Evolutionary conservation across 2,329 filamentous ascomycete genomes (phyloP).

Genomic region (Gnomoniopsis smithogilvyi): DNA sequence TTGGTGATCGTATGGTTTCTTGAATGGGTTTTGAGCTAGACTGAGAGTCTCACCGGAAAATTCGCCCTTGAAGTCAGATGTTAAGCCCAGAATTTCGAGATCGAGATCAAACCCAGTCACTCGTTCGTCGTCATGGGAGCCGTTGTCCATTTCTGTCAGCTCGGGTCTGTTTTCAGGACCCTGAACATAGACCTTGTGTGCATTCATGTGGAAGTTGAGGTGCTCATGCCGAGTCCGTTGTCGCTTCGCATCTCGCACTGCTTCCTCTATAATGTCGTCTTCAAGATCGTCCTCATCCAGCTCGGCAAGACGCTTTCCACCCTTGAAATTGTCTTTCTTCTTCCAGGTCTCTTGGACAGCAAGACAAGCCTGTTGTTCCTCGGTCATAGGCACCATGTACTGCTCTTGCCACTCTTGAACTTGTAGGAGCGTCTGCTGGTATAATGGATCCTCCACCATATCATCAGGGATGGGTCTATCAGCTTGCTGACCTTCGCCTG

Average conservation of each 20-base stretch:
- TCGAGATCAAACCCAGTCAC: conserved; percentile 3
- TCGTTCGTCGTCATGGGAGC: not conserved
- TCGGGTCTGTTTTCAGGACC: conserved; percentile 3
- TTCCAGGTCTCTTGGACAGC: not conserved
- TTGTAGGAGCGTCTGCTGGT: not conserved
- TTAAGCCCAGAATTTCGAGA: conserved; percentile 6
- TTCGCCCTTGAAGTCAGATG: conserved; percentile 2
- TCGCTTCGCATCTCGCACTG: conserved; percentile 10
- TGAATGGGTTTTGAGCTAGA: not conserved
- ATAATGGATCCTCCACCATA: not conserved
- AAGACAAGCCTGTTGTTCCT: not conserved
- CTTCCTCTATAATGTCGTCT: conserved; percentile 10
- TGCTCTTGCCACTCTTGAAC: not conserved
- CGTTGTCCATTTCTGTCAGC: not conserved
- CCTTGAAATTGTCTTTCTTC: not conserved
- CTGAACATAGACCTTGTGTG: conserved; percentile 13
- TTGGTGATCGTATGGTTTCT: not conserved
- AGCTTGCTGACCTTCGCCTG: not conserved
- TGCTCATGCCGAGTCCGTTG: not conserved
- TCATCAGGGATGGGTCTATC: not conserved
- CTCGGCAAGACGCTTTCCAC: conserved; percentile 1
- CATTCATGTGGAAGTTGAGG: not conserved
- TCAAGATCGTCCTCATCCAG: not conserved
- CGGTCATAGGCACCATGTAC: not conserved
- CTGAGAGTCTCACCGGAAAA: not conserved